These are phyloP conservation scores for Aspergillus calidoustus DNA, from an alignment of 2,329 filamentous ascomycete genomes.

Conservation along the genomic window DNA sequence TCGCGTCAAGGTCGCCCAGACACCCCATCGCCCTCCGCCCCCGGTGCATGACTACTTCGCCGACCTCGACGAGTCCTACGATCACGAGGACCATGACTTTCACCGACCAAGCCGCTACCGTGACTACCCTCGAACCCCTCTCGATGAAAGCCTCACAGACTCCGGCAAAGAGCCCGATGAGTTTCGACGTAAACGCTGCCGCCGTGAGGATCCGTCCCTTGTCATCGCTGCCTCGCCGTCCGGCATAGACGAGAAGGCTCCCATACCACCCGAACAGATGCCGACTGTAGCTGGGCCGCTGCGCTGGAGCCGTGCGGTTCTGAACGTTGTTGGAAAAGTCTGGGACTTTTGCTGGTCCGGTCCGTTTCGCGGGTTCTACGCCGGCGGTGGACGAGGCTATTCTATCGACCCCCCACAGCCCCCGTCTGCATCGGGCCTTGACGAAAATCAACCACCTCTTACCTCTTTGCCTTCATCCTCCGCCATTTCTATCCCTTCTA, in stretches of 20 bases:
- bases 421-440: conserved; percentile 10
- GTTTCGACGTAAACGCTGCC: conserved; percentile 38
- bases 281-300: conserved; percentile 22
- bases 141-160: conserved; percentile 33
- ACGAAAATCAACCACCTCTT: conserved; percentile 7
- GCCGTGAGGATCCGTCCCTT: conserved; percentile 34
- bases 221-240: conserved; percentile 27
- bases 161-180: conserved; percentile 27
- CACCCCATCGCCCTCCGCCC: conserved; percentile 36
- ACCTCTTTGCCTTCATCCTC: conserved; percentile 31
- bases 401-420: conserved; percentile 48
- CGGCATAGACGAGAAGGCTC: conserved; percentile 25
- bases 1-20: conserved; percentile 32
- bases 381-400: conserved; percentile 79
- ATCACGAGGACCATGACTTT: conserved; percentile 31
- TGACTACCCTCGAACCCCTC: conserved; percentile 31
- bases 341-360: conserved; percentile 78
- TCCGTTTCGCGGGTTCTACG: conserved; percentile 82
- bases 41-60: conserved; percentile 32
- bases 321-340: conserved; percentile 64
- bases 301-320: conserved; percentile 48
- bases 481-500: conserved; percentile 33
- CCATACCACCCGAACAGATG: conserved; percentile 14
- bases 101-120: conserved; percentile 50
- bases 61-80: conserved; percentile 19